Percentiles rank a stretch among this genome's conserved stretches.
These are phyloP conservation scores for Scorias spongiosa DNA, from an alignment of 2,329 filamentous ascomycete species.

Conservation along the genomic window DNA sequence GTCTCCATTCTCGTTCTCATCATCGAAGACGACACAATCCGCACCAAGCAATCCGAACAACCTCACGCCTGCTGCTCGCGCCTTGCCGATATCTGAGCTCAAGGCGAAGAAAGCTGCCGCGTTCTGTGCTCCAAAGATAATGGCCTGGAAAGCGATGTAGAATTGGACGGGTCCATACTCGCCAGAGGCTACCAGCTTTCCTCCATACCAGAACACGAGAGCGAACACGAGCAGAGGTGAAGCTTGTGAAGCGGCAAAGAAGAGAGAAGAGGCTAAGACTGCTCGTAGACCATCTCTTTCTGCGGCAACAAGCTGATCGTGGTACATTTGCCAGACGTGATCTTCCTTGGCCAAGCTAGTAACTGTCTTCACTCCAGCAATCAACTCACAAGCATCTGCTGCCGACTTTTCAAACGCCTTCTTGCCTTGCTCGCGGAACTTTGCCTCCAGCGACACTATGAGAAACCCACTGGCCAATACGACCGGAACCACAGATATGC, in stretches of 20 bases:
- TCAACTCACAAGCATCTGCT: slow-evolving; percentile 48
- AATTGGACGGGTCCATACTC: slow-evolving; percentile 17
- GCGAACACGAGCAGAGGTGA: slow-evolving; percentile 27
- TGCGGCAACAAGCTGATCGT: slow-evolving; percentile 18
- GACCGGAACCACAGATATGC: slow-evolving; percentile 30
- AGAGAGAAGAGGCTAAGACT: slow-evolving; percentile 20
- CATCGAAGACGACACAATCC: no score
- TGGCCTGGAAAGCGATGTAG: slow-evolving; percentile 24
- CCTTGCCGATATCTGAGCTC: slow-evolving; percentile 24
- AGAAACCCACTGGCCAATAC: slow-evolving; percentile 27
- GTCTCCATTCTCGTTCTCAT: neutral
- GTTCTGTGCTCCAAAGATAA: slow-evolving; percentile 26
- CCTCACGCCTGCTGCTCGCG: slow-evolving; percentile 22
- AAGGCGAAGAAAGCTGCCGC: slow-evolving; percentile 26
- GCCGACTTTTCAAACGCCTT: slow-evolving; percentile 55
- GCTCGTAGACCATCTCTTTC: slow-evolving; percentile 23
- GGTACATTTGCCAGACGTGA: slow-evolving; percentile 21
- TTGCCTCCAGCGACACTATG: slow-evolving; percentile 25
- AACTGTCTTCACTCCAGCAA: slow-evolving; percentile 46
- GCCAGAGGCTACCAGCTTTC: slow-evolving; percentile 19
- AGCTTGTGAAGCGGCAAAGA: slow-evolving; percentile 24
- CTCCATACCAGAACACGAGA: slow-evolving; percentile 39
- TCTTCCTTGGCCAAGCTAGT: slow-evolving; percentile 23
- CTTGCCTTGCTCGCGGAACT: slow-evolving; percentile 62
- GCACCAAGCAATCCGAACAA: slow-evolving; percentile 19